Conservation (phyloP, 2,329 filamentous ascomycete species). For the Fusarium sp. region DNA sequence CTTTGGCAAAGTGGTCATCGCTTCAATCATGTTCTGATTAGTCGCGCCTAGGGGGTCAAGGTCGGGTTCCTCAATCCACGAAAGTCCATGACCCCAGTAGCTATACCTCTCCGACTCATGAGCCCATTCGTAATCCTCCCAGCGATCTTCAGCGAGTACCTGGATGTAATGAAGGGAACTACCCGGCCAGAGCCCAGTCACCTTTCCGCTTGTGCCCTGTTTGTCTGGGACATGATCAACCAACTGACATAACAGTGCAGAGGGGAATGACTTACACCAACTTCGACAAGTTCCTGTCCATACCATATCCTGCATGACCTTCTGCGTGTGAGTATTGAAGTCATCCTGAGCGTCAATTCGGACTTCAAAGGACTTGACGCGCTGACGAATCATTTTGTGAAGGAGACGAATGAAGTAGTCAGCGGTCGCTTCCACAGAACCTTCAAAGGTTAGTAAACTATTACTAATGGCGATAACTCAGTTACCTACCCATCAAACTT, state of each 20-base stretch:
- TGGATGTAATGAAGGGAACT: not conserved
- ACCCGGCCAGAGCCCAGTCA: not conserved
- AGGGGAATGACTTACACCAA: not conserved
- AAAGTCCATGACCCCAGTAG: not conserved
- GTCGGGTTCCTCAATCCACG: not conserved
- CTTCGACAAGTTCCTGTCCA: not conserved
- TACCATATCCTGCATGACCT: not conserved
- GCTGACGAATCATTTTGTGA: not conserved
- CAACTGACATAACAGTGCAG: fast-evolving
- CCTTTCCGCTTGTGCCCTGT: not conserved
- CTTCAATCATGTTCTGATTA: not conserved
- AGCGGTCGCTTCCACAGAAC: not conserved
- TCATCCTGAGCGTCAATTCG: not conserved
- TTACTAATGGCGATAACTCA: too few relatives aligned
- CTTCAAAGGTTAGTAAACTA: not conserved
- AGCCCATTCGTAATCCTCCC: not conserved
- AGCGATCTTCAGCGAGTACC: not conserved
- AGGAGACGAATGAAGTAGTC: not conserved
- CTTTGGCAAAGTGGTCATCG: not conserved
- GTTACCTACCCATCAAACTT: not conserved
- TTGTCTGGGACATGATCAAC: not conserved
- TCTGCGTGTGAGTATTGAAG: not conserved
- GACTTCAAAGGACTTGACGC: not conserved
- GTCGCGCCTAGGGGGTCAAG: not conserved
- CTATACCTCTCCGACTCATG: not conserved